Evolutionary conservation across 2,329 filamentous ascomycete species (phyloP).

Genomic region (Fusarium praegraminearum): DNA sequence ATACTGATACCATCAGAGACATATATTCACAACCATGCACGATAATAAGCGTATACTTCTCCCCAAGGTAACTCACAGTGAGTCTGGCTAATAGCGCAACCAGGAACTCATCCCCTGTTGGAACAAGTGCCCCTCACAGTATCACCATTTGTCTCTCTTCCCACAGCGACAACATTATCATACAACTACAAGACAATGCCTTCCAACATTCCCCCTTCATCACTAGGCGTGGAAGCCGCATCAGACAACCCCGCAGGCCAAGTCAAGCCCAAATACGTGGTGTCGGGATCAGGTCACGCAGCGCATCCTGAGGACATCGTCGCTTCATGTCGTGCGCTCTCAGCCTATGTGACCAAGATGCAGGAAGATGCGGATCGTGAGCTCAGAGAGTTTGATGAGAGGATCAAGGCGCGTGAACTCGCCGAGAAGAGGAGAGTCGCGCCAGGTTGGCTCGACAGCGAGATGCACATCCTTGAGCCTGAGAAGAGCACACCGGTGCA

Average conservation of each 20-base stretch:
- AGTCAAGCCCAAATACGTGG: conserved; percentile 77
- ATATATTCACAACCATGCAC: conserved; percentile 44
- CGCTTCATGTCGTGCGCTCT: conserved; percentile 81
- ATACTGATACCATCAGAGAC: neutral
- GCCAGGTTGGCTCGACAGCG: conserved; percentile 84
- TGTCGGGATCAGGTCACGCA: conserved; percentile 81
- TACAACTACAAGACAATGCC: conserved; percentile 96
- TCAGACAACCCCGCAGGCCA: conserved; percentile 52
- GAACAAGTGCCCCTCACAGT: conserved; percentile 94
- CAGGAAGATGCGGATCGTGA: conserved; percentile 75
- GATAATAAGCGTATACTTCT: conserved; percentile 53
- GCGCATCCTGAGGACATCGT: conserved; percentile 90
- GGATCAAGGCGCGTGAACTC: conserved; percentile 73
- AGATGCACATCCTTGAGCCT: conserved; percentile 76
- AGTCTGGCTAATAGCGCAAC: conserved; percentile 28
- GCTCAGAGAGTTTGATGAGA: conserved; percentile 77
- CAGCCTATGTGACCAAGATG: conserved; percentile 78
- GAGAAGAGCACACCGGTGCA: conserved; percentile 60
- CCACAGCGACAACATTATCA: conserved; percentile 88
- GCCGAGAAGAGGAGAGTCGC: conserved; percentile 84
- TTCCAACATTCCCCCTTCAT: conserved; percentile 76
- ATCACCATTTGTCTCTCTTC: conserved; percentile 92
- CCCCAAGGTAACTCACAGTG: neutral
- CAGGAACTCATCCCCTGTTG: conserved; percentile 85
- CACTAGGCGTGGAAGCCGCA: conserved; percentile 53